Evolutionary conservation across 1,284 basidiomycete genomes (phyloP), one percentile per base, ranked within the genome.

Genomic region (Pseudozyma hubeiensis): DNA sequence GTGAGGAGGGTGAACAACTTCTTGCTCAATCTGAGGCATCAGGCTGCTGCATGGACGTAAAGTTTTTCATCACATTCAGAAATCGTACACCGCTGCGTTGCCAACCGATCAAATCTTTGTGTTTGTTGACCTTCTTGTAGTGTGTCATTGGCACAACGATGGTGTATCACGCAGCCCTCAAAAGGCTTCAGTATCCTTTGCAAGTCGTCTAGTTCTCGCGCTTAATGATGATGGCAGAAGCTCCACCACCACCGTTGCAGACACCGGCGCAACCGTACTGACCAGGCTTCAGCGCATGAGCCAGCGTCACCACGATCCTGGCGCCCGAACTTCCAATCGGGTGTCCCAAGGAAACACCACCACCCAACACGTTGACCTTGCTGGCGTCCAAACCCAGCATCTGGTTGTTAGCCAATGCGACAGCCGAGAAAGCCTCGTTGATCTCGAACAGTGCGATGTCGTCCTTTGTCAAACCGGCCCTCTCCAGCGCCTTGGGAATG

Each of bases 191-290:
- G 44, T 13, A 29, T 8, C 13, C 3, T 30, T 31, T 30, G 16
- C 10, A n/a, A 19, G 14, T 10, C 16, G 8, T 40, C 34, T 54
- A 73, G 60, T 66, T 65, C 55, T 73, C 56, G 43, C 78, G 71
- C 73, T 80, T 67, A 53, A 81, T 72, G 39, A 81, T 69, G 44
- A 81, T 75, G 30, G 80, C 80, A 14, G 71, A 72, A 33, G 79
- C 79, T 33, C 77, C 80, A 29, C 79, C 80, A 57, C 78, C 80
- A 13, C 80, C 80, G 85, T 99, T 99, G 90, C 97, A 99, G 80
- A 99, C 92, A 86, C 92, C 95, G 34, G 96, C 97, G 61, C 93
- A 93, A 81, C 97, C 97, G 83, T 96, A 97, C 87, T 99, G 89
- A 53, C 97, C 97, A n/a, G 91, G 86, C 88, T 97, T 91, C 76